These are phyloP conservation scores for Tolypocladium guangdongense DNA, from an alignment of 2,329 filamentous ascomycete genomes.

Conservation along the genomic window DNA sequence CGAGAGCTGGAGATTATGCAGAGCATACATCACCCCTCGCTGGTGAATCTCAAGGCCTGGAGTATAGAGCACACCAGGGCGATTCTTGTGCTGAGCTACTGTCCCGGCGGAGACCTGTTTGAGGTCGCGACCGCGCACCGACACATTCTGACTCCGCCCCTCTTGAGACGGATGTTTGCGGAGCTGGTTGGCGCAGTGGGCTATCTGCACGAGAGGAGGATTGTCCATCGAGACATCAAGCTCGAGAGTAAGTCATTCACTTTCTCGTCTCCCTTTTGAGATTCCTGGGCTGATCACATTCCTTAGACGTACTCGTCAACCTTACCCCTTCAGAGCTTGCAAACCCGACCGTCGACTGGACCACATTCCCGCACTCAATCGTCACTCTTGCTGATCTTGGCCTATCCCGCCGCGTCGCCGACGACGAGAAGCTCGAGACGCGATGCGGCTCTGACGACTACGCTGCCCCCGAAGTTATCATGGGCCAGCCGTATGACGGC, in stretches of 20 bases:
- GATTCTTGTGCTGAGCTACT: conserved; percentile 81
- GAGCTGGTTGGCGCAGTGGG: conserved; percentile 77
- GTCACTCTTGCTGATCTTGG: conserved; percentile 87
- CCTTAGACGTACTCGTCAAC: conserved; percentile 79
- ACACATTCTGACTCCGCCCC: conserved; percentile 51
- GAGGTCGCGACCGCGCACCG: conserved; percentile 72
- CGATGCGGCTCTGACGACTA: conserved; percentile 96
- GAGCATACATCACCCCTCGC: conserved; percentile 73
- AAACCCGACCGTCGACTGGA: conserved; percentile 54
- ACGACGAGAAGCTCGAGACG: conserved; percentile 82
- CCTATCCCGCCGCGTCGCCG: conserved; percentile 73
- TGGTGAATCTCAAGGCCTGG: conserved; percentile 88
- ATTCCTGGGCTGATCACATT: conserved; percentile 1
- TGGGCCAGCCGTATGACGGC: conserved; percentile 91
- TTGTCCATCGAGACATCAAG: conserved; percentile 96
- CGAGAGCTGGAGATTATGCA: conserved; percentile 92
- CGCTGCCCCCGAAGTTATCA: conserved; percentile 88
- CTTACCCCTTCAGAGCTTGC: conserved; percentile 57
- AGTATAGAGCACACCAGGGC: conserved; percentile 74
- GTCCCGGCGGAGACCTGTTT: conserved; percentile 88
- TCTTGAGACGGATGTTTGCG: conserved; percentile 79
- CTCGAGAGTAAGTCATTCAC: conserved; percentile 62
- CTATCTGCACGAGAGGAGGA: conserved; percentile 75
- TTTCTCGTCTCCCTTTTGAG: neutral
- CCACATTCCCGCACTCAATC: conserved; percentile 67